Percentiles rank a stretch among this genome's conserved stretches.
Evolutionary conservation across 75 land plant species (phyloP).

Genomic region (Chamaecyparis obtusa): DNA sequence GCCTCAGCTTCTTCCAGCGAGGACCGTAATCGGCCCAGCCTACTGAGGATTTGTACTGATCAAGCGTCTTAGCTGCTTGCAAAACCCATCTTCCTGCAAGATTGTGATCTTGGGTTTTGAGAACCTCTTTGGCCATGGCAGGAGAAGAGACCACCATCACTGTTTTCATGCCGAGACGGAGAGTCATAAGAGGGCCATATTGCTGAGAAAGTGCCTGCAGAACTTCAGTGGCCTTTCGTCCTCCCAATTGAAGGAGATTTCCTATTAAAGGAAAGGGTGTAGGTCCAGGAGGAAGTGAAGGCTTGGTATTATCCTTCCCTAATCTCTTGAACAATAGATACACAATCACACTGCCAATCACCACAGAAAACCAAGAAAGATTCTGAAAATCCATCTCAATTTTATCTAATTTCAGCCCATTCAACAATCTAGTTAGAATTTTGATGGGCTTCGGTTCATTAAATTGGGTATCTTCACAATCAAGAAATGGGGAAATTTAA

Average conservation of each 20-base stretch:
- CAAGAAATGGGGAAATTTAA: too few species aligned
- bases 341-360: background rate
- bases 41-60: background rate
- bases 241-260: background rate
- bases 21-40: background rate
- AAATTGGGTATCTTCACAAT: too few species aligned
- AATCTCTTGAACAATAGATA: background rate
- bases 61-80: background rate
- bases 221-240: background rate
- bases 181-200: background rate
- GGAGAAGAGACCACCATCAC: background rate
- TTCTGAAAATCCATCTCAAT: background rate
- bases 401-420: too few species aligned
- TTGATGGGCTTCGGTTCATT: too few species aligned
- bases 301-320: background rate
- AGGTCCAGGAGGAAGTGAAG: background rate
- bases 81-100: background rate
- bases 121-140: background rate
- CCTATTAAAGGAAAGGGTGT: background rate
- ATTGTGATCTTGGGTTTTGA: background rate
- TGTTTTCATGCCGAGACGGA: background rate
- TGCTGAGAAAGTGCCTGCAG: background rate
- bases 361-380: background rate
- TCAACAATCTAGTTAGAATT: too few species aligned
- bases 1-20: background rate